A percentile compares a stretch with the other conserved stretches of the same genome.
Conservation (phyloP, 441 rosid genomes). For the Adansonia madagascariensis region DNA sequence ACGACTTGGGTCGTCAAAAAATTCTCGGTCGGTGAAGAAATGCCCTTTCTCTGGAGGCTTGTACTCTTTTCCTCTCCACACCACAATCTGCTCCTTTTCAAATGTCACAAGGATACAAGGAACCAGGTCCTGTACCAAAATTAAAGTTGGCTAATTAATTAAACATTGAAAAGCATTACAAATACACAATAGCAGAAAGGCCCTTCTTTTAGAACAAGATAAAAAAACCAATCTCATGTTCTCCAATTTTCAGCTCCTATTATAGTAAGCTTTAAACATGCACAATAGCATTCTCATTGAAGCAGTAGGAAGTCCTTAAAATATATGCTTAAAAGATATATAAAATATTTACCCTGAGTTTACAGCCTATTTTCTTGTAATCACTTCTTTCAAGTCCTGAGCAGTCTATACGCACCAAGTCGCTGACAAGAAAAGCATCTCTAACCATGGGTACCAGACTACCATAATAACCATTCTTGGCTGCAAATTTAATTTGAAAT, state of each 20-base stretch:
- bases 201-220: not conserved
- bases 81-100: conserved; percentile 88
- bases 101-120: conserved; percentile 84
- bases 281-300: not conserved
- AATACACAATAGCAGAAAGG: not conserved
- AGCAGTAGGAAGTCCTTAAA: not conserved
- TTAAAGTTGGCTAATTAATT: not conserved
- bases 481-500: conserved; percentile 49
- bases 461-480: conserved; percentile 89
- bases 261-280: not conserved
- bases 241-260: not conserved
- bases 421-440: conserved; percentile 75
- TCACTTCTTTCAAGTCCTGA: conserved; percentile 80
- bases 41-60: conserved; percentile 51
- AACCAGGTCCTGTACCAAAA: conserved; percentile 64
- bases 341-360: conserved; percentile 65
- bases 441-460: conserved; percentile 88
- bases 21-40: conserved; percentile 38
- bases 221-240: not conserved
- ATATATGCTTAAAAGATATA: not conserved
- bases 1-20: conserved; percentile 37
- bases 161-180: not conserved
- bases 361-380: conserved; percentile 90
- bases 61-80: conserved; percentile 76
- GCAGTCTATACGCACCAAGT: conserved; percentile 83